Conservation (phyloP, 148 eudicot genomes). For the Spergularia marina region DNA sequence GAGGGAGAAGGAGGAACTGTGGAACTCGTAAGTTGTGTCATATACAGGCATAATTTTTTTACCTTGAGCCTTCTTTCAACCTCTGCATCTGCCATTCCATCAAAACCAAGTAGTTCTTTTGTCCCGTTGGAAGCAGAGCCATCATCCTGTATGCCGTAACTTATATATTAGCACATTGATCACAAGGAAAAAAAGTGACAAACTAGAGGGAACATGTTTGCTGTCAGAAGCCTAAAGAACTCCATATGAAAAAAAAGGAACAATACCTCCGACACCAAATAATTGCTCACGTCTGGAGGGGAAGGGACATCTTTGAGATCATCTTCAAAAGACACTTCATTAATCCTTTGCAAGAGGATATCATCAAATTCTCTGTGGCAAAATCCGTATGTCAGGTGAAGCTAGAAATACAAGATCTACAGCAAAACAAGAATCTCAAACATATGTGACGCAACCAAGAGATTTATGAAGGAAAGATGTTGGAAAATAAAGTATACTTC, state of each 20-base stretch:
- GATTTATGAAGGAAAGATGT: background rate
- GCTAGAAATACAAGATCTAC: background rate
- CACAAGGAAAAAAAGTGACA: conserved; percentile 9
- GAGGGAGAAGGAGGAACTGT: background rate
- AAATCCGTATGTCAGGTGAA: conserved; percentile 21
- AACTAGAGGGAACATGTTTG: background rate
- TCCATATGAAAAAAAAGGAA: background rate
- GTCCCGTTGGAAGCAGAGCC: conserved; percentile 53
- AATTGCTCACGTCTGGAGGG: conserved; percentile 97
- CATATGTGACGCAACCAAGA: background rate
- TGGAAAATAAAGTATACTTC: background rate
- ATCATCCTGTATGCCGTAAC: conserved; percentile 56
- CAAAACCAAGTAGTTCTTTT: conserved; percentile 65
- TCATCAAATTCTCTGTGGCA: conserved; percentile 89
- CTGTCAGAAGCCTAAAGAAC: background rate
- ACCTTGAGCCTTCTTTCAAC: conserved; percentile 95
- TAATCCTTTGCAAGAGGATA: conserved; percentile 61
- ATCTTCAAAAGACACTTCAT: conserved; percentile 79
- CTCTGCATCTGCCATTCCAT: conserved; percentile 89
- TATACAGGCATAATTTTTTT: conserved; percentile 8
- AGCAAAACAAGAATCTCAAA: background rate
- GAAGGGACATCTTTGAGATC: conserved; percentile 59
- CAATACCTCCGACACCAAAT: conserved; percentile 77
- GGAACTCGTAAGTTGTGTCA: background rate
- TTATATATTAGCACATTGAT: conserved; percentile 7